Percentiles rank a stretch among this genome's conserved stretches.
These are phyloP conservation scores for Diplodia intermedia DNA, from an alignment of 2,329 filamentous ascomycete species.

Conservation along the genomic window DNA sequence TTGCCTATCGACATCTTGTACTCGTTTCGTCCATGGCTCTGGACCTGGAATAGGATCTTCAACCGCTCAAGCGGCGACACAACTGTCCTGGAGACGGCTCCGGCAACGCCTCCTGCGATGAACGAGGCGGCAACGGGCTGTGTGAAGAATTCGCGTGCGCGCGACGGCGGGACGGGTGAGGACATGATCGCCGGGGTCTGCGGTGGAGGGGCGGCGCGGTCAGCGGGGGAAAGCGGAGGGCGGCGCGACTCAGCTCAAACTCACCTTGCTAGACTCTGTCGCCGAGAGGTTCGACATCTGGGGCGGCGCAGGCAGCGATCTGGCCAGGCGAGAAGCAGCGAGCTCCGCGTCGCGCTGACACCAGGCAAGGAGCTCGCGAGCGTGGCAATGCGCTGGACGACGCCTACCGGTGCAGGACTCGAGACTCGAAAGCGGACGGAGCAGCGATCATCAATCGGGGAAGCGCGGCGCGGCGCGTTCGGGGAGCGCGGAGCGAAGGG, in stretches of 20 bases:
- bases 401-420: slow-evolving; percentile 11
- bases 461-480: slow-evolving; percentile 5
- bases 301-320: slow-evolving; percentile 23
- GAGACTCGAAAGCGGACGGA: neutral
- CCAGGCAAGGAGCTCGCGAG: neutral
- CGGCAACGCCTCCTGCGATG: slow-evolving; percentile 89
- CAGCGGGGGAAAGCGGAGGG: slow-evolving; percentile 11
- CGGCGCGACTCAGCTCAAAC: slow-evolving; percentile 24
- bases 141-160: slow-evolving; percentile 59
- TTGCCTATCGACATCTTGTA: slow-evolving; percentile 92
- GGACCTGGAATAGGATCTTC: slow-evolving; percentile 97
- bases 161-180: slow-evolving; percentile 31
- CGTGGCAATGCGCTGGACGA: slow-evolving; percentile 22
- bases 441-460: slow-evolving; percentile 23
- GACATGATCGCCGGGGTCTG: slow-evolving; percentile 33
- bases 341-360: slow-evolving; percentile 8
- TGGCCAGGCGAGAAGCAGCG: neutral
- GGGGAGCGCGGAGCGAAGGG: neutral
- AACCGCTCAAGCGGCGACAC: slow-evolving; percentile 94
- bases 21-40: slow-evolving; percentile 86
- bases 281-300: slow-evolving; percentile 32
- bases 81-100: slow-evolving; percentile 95
- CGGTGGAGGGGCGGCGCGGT: slow-evolving; percentile 24
- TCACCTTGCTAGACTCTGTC: slow-evolving; percentile 24
- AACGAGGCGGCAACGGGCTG: slow-evolving; percentile 91